Conservation (phyloP, 2,329 filamentous ascomycete species). For the Aureobasidium sp. region DNA sequence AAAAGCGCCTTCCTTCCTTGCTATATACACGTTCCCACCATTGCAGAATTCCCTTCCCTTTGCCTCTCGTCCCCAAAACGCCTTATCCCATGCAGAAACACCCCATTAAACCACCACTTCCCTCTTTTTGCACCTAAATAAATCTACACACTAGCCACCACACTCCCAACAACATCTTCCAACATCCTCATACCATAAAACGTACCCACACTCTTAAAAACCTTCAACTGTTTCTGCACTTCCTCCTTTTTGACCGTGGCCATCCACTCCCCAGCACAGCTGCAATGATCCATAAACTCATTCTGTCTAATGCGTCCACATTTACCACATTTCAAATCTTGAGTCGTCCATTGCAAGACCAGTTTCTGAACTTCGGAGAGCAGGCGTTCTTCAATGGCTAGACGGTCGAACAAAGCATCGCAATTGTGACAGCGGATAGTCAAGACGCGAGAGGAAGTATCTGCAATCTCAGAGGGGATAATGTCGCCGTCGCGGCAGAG, state of each 20-base stretch:
- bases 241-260: constrained; percentile 61
- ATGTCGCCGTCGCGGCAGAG: constrained; percentile 84
- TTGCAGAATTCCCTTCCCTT: background rate
- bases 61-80: background rate
- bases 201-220: constrained; percentile 65
- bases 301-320: constrained; percentile 62
- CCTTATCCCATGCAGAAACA: background rate
- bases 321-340: constrained; percentile 82
- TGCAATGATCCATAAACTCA: constrained; percentile 95
- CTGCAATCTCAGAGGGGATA: constrained; percentile 39
- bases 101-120: background rate
- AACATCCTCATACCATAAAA: constrained; percentile 81
- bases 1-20: background rate
- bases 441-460: constrained; percentile 15
- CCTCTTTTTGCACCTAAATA: background rate
- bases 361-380: constrained; percentile 67
- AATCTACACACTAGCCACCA: constrained; percentile 1
- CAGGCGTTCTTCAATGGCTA: constrained; percentile 75
- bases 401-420: constrained; percentile 63
- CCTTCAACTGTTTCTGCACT: constrained; percentile 54
- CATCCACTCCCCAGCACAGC: constrained; percentile 80
- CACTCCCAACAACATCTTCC: constrained; percentile 53
- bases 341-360: constrained; percentile 73
- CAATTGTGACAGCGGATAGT: constrained; percentile 59
- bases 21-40: background rate